phyloP scores from a whole-genome alignment of 2,329 filamentous ascomycete genomes.

The Fusarium napiforme region DNA sequence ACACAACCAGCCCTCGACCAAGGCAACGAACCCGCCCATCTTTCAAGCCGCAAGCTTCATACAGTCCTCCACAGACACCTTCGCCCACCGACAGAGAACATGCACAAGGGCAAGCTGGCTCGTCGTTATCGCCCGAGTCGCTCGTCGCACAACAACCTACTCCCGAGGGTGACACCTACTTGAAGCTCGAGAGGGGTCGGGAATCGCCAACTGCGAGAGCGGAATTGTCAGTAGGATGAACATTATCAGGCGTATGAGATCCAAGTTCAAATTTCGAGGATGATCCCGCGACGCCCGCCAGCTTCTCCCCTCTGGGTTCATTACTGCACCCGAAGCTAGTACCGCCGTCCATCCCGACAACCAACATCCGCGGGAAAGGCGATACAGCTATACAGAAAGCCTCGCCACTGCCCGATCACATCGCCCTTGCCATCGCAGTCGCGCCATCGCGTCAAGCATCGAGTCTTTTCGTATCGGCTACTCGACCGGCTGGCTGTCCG shows the following conservation, averaged over 20 bases:
- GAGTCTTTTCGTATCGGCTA: not conserved
- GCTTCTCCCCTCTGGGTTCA: not conserved
- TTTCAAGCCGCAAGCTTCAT: not conserved
- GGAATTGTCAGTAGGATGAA: not conserved
- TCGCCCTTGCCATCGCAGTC: no score
- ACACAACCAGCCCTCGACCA: not conserved
- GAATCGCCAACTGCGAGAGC: not conserved
- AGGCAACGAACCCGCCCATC: not conserved
- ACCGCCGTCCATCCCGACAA: not conserved
- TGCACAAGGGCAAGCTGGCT: not conserved
- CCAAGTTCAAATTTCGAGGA: rapidly evolving
- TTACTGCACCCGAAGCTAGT: not conserved
- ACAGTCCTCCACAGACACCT: not conserved
- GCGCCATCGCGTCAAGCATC: not conserved
- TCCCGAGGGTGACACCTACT: not conserved
- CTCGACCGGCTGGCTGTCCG: not conserved
- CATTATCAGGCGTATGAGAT: rapidly evolving
- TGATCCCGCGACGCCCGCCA: rapidly evolving
- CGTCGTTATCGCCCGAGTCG: not conserved
- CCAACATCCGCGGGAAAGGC: not conserved
- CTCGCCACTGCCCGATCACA: not conserved
- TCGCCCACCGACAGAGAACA: rapidly evolving
- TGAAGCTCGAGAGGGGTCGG: not conserved
- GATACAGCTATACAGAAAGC: rapidly evolving
- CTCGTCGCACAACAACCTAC: not conserved